Evolutionary conservation across 2,329 filamentous ascomycete genomes (phyloP), one percentile per base, ranked within the genome.

Genomic region (Aureobasidium melanogenum): DNA sequence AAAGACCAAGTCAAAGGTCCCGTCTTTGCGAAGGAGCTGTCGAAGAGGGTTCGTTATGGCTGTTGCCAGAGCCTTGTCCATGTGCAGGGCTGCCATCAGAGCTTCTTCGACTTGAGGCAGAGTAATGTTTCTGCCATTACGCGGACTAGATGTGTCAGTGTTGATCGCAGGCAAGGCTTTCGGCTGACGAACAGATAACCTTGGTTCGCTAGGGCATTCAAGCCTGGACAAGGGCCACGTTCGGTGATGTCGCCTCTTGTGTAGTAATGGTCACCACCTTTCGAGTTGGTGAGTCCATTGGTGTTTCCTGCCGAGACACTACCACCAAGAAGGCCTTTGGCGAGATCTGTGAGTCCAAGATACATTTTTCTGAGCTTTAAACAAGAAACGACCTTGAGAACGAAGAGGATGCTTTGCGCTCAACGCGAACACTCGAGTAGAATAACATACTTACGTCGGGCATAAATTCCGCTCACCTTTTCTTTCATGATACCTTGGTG

Each of bases 81-180:
- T 55, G 15, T 55, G 51, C 3, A 55, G 26, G 1, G 51, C 15
- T 39, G 22, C 24, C 36, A 12, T 32, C 17, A 71, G 56, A 0
- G 69, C 71, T n/a, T 66, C 63, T 59, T 72, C 67, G 38, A 73
- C 66, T 57, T 68, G 66, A 17, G 66, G 41, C n/a, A 70, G 48
- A 9, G 68, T 71, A 52, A 72, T 67, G 62, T 69, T 68, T 39
- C 67, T 71, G 14, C 71, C 71, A 66, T 72, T 67, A n/a, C 71
- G 69, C 17, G 71, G 69, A 6, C 70, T 72, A 19, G 34, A 0
- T 28, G 30, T 36, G 28, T 32, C n/a, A 34, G 17, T 34, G 12
- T 17, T 7, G 12, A 12, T 5, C 8, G 8, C 9, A 32, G 8
- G 7, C 15, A 10, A 22, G 38, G 12, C 24, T n/a, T 28, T 2